Base-by-base conservation (phyloP, 1,284 basidiomycete species). In the Cutaneotrichosporon mucoides region DNA sequence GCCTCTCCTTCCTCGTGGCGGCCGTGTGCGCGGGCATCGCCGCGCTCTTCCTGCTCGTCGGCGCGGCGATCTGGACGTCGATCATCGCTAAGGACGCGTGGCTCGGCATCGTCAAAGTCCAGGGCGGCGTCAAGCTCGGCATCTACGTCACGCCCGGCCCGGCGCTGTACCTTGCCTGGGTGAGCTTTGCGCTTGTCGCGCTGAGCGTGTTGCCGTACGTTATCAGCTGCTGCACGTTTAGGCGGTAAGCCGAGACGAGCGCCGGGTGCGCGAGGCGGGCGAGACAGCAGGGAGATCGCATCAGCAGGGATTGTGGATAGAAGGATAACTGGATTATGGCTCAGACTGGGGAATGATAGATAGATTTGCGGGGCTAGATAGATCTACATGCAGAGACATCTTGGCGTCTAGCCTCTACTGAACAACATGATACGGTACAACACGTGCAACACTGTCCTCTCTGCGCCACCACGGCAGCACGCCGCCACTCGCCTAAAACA, bases 401-500 rank as follows among this genome's bases (percentile, higher is more conserved):
- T 45, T 45, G 44, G 10, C 24, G 2, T 45, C 44, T 24, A 45
- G 9, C 44, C 8, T 50, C 24, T 24, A 24, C 24, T 24, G 24
- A 24, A 54, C 53, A 54, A 54, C 35, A 54, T 6, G 8, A n/a
- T 45, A 44, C 43, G 2, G 24, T 24, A 24, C 24, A 24, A 16
- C n/a, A n/a, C 43, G n/a, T n/a, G n/a, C n/a, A n/a, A n/a, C n/a
- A n/a, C n/a, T n/a, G n/a, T n/a, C n/a, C n/a, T n/a, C n/a, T n/a
- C n/a, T n/a, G n/a, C n/a, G n/a, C n/a, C n/a, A n/a, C n/a, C n/a
- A n/a, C n/a, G n/a, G n/a, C n/a, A n/a, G n/a, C n/a, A n/a, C n/a
- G n/a, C n/a, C n/a, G n/a, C n/a, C n/a, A n/a, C n/a, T n/a, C n/a
- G 15, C 50, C 56, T 75, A 90, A 65, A 92, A 81, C 68, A 88